Base-by-base conservation (phyloP, 1,284 basidiomycete genomes). In the Moniliella sp. region DNA sequence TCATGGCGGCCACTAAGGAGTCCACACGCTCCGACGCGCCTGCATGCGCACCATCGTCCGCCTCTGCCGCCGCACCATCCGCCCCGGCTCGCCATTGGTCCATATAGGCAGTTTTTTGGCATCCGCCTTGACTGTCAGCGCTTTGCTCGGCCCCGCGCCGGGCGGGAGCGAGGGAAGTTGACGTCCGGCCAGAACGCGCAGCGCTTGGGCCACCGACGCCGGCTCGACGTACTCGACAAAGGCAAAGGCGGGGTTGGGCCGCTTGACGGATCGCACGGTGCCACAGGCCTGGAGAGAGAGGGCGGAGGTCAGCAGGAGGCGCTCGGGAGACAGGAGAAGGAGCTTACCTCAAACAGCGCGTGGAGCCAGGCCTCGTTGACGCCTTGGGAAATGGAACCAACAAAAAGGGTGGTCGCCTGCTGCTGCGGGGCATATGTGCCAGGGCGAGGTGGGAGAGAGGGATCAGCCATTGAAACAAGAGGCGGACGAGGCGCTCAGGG, bases 361-460 rank as follows among this genome's bases (percentile, higher is more conserved):
- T 76, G 77, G 30, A 93, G 62, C 56, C 54, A 57, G 37, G 78
- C 46, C 56, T 93, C 82, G 0, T 74, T 75, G 40, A 91, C 80
- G 3, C 84, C 86, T 15, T 80, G 78, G 1, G 83, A 80, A 60
- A 93, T 94, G 42, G 79, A 79, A n/a, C 84, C 84, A 13, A 93
- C 75, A 50, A 91, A 94, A 9, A 88, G 67, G 15, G 60, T 64
- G 0, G 74, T 76, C 1, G 66, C 48, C n/a, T 18, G 62, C 43
- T 65, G n/a, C n/a, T n/a, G n/a, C n/a, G n/a, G n/a, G n/a, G n/a
- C n/a, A n/a, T n/a, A n/a, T n/a, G n/a, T n/a, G n/a, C n/a, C n/a
- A n/a, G n/a, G n/a, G n/a, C n/a, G n/a, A n/a, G n/a, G n/a, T 23
- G n/a, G 21, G 21, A 8, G n/a, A 7, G n/a, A 23, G 21, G n/a